Evolutionary conservation across 805 yeast genomes (phyloP), one percentile per base, ranked within the genome.

Genomic region (Yamadazyma paraphyllophila): DNA sequence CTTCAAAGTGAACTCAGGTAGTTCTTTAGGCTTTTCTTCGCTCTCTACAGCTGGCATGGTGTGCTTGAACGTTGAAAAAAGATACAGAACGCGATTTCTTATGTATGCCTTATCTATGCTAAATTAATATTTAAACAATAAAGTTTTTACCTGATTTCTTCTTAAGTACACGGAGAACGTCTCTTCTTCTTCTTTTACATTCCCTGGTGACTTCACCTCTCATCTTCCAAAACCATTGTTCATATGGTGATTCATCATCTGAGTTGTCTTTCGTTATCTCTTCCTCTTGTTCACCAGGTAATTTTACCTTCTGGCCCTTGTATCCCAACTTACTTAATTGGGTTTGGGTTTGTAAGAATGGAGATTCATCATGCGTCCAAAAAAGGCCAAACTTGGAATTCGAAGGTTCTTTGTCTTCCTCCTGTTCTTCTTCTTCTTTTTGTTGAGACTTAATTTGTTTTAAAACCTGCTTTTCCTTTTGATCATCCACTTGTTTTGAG

Each of bases 291-390:
- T 66, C 73, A 2, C 74, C 75, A 1, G 76, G 76, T 37, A 71
- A 59, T 26, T 50, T 54, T 14, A 64, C 48, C 7, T 60, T 67
- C 31, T 61, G 65, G 12, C 53, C 57, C 2, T 48, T 48, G n/a
- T 61, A 57, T 7, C 77, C 71, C 30, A 85, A 54, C 56, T 81
- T 84, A 47, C 77, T 78, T 39, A 89, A 62, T 61, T 87, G 96
- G 0, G 96, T 75, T 65, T 91, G 98, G 0, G 97, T 83, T 41
- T 78, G 80, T 51, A 92, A 69, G 66, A 88, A 92, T 0, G 97
- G 97, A 0, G 97, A 91, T 14, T 85, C 85, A 10, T 74, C 68
- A 61, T 92, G 97, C 1, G 84, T 69, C 76, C 95, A 92, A 63
- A 92, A 91, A 30, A 90, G 68, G 7, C 88, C 82, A 37, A 52